Conservation (phyloP, 345 rosid genomes). For the Melaleuca alternifolia region DNA sequence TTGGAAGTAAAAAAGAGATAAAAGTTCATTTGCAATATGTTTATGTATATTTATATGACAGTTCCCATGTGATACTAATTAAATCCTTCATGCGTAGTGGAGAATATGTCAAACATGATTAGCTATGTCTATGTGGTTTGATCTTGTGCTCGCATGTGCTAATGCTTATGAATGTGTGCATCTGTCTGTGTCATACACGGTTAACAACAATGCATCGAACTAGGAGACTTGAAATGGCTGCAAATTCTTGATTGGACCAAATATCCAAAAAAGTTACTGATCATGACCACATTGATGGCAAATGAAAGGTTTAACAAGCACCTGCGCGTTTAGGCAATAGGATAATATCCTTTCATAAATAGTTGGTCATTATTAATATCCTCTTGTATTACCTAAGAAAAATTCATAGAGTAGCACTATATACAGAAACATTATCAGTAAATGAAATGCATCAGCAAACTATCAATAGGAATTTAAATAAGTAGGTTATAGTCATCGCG, state of each 20-base stretch:
- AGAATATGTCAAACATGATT: not conserved
- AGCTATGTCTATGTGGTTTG: not conserved
- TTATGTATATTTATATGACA: not conserved
- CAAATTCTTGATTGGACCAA: not conserved
- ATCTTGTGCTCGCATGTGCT: not conserved
- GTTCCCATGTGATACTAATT: not conserved
- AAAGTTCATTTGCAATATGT: not conserved
- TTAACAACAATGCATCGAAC: not conserved
- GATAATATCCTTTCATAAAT: not conserved
- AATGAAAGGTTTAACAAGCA: not conserved
- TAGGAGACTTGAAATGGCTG: not conserved
- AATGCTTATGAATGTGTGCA: not conserved
- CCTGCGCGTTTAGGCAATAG: not conserved
- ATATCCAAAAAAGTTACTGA: no score
- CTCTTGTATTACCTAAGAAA: not conserved
- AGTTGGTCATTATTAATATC: not conserved
- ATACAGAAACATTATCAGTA: not conserved
- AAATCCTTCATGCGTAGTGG: not conserved
- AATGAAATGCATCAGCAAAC: not conserved
- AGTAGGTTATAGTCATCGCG: not conserved
- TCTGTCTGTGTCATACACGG: not conserved
- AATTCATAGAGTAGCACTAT: not conserved
- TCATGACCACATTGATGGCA: no score
- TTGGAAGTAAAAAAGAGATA: not conserved
- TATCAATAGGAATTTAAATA: not conserved